These are phyloP conservation scores for Tranzscheliella williamsii DNA, from an alignment of 1,284 basidiomycete genomes.

Conservation along the genomic window DNA sequence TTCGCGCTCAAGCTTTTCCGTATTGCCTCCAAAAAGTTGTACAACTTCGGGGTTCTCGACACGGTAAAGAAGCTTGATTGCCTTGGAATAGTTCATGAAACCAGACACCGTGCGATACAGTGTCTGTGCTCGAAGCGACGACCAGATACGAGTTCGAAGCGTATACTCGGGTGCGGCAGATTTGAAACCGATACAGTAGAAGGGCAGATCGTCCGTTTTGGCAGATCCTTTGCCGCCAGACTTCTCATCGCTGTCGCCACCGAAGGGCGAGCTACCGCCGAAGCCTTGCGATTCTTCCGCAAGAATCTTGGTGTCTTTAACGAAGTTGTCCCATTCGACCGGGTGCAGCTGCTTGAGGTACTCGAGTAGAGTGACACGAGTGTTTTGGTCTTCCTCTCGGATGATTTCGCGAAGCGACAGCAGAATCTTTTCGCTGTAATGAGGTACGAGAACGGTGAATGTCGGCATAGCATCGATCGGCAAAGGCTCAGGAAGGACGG, in stretches of 20 bases:
- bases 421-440: slow-evolving; percentile 61
- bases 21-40: slow-evolving; percentile 94
- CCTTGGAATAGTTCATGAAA: slow-evolving; percentile 99
- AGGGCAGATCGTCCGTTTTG: slow-evolving; percentile 85
- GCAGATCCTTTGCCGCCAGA: slow-evolving; percentile 45
- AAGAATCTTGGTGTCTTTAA: slow-evolving; percentile 98
- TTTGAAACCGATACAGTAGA: slow-evolving; percentile 99
- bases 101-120: slow-evolving; percentile 98
- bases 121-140: slow-evolving; percentile 94
- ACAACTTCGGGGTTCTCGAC: slow-evolving; percentile 99
- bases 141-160: slow-evolving; percentile 97
- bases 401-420: slow-evolving; percentile 61
- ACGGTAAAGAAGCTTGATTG: slow-evolving; percentile 98
- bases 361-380: slow-evolving; percentile 59
- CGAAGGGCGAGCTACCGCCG: slow-evolving; percentile 75
- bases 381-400: slow-evolving; percentile 61
- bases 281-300: slow-evolving; percentile 92
- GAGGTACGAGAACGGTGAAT: slow-evolving; percentile 60
- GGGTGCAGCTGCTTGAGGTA: slow-evolving; percentile 96
- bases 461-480: slow-evolving; percentile 61
- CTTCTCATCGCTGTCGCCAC: slow-evolving; percentile 65
- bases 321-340: slow-evolving; percentile 99
- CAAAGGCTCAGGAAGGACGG: slow-evolving; percentile 56
- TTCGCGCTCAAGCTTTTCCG: slow-evolving; percentile 93
- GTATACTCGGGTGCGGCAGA: slow-evolving; percentile 97